Evolutionary conservation across 2,329 filamentous ascomycete genomes (phyloP).

Genomic region (Hypocreales sp.): DNA sequence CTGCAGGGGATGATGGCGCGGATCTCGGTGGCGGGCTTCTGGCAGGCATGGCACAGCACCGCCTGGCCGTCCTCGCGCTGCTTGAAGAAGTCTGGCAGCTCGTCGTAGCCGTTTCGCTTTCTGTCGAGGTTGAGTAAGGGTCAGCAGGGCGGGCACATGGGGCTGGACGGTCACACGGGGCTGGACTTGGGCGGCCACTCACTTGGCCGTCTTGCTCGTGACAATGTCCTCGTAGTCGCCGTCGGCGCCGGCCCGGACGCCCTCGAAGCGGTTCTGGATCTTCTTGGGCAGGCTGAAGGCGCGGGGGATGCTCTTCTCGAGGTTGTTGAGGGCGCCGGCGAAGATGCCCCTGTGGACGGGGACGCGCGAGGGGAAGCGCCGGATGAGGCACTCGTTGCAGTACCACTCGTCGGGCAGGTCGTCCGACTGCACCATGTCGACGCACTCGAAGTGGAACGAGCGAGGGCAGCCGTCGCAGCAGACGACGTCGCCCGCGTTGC

Average conservation of each 20-base stretch:
- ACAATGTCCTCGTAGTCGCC: slow-evolving; percentile 65
- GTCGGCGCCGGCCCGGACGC: slow-evolving; percentile 59
- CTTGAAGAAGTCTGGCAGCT: slow-evolving; percentile 50
- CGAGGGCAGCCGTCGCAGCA: slow-evolving; percentile 88
- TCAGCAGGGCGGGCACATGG: neutral
- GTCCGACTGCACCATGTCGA: slow-evolving; percentile 62
- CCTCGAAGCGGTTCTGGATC: slow-evolving; percentile 64
- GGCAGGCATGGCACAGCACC: slow-evolving; percentile 66
- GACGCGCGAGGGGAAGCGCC: slow-evolving; percentile 28
- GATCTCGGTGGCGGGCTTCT: slow-evolving; percentile 40
- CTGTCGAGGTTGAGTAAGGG: slow-evolving; percentile 16
- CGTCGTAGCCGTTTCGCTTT: slow-evolving; percentile 41
- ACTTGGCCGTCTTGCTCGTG: slow-evolving; percentile 47
- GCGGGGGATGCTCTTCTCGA: slow-evolving; percentile 55
- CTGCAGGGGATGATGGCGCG: slow-evolving; percentile 78
- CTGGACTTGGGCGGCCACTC: slow-evolving; percentile 26
- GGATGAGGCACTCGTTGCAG: slow-evolving; percentile 56
- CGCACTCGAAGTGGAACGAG: slow-evolving; percentile 80
- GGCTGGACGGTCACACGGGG: neutral
- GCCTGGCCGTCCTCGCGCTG: slow-evolving; percentile 60
- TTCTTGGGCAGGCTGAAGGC: slow-evolving; percentile 57
- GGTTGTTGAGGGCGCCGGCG: slow-evolving; percentile 42
- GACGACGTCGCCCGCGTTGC: slow-evolving; percentile 68
- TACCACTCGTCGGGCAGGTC: slow-evolving; percentile 66
- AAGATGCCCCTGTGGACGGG: slow-evolving; percentile 40